Evolutionary conservation across 2,329 filamentous ascomycete species (phyloP).

Genomic region (Pezicula carpinea): DNA sequence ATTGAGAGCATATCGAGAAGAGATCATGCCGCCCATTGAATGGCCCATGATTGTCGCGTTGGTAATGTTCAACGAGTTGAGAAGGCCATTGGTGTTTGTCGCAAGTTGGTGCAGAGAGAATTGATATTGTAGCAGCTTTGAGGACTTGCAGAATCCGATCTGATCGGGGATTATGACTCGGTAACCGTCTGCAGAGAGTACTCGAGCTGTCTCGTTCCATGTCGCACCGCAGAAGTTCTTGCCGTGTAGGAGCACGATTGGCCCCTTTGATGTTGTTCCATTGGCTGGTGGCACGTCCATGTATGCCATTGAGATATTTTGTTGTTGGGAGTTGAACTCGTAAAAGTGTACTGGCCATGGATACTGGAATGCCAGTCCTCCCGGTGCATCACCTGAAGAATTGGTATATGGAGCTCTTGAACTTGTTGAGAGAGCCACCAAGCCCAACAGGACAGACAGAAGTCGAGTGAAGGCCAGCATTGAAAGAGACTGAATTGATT

Average conservation of each 20-base stretch:
- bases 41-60: conserved; percentile 47
- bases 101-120: conserved; percentile 48
- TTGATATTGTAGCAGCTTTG: conserved; percentile 46
- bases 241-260: conserved; percentile 46
- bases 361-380: conserved; percentile 37
- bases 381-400: background rate
- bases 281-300: conserved; percentile 46
- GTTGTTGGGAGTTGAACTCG: conserved; percentile 41
- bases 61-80: conserved; percentile 38
- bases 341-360: conserved; percentile 46
- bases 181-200: conserved; percentile 39
- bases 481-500: background rate
- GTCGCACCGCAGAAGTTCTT: conserved; percentile 53
- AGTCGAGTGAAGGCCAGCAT: background rate
- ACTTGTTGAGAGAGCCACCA: background rate
- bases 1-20: conserved; percentile 45
- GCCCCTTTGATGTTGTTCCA: conserved; percentile 17
- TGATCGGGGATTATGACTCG: conserved; percentile 50
- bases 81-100: conserved; percentile 44
- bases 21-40: conserved; percentile 51
- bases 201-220: conserved; percentile 43
- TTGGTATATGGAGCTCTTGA: background rate
- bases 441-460: background rate
- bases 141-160: conserved; percentile 53
- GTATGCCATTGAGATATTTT: conserved; percentile 49